Conservation (phyloP, 768 basidiomycete species). For the Mycena albidolilacea region DNA sequence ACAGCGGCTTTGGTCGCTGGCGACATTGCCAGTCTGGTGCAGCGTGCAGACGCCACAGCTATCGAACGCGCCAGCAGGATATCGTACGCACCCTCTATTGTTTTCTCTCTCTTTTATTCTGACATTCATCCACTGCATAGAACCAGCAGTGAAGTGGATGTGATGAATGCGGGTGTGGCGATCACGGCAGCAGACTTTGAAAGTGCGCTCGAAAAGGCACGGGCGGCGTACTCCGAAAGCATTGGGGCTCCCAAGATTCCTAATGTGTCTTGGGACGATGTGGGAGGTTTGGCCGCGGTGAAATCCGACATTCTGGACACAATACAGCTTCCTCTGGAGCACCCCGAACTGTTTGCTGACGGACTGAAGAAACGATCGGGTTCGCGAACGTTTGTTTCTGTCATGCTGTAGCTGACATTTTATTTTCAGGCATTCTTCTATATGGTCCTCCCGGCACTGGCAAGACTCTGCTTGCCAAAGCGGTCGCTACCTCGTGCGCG, state of each 20-base stretch:
- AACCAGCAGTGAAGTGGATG: constrained; percentile 42
- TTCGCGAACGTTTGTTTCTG: constrained; percentile 46
- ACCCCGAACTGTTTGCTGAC: constrained; percentile 90
- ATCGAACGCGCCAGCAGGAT: constrained; percentile 59
- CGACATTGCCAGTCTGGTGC: constrained; percentile 82
- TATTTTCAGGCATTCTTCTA: constrained; percentile 80
- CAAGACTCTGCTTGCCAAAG: constrained; percentile 95
- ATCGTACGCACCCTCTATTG: constrained; percentile 46
- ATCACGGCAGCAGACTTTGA: constrained; percentile 79
- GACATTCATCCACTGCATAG: constrained; percentile 37
- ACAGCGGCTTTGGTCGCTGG: constrained; percentile 92
- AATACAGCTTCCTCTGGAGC: constrained; percentile 91
- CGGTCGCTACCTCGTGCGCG: constrained; percentile 95
- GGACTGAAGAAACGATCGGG: constrained; percentile 98
- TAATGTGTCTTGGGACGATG: constrained; percentile 96
- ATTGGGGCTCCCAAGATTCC: constrained; percentile 99
- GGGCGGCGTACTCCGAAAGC: constrained; percentile 87
- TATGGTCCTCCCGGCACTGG: constrained; percentile 98
- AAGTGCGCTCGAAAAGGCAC: constrained; percentile 76
- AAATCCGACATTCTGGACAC: constrained; percentile 97
- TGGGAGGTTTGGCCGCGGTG: constrained; percentile 90
- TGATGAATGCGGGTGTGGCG: constrained; percentile 57
- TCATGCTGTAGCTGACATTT: neutral
- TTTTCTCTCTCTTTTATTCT: neutral
- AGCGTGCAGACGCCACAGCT: constrained; percentile 69